Evolutionary conservation across 495 filamentous ascomycete species (phyloP), one percentile per base, ranked within the genome.

Genomic region (Arthonia radiata): DNA sequence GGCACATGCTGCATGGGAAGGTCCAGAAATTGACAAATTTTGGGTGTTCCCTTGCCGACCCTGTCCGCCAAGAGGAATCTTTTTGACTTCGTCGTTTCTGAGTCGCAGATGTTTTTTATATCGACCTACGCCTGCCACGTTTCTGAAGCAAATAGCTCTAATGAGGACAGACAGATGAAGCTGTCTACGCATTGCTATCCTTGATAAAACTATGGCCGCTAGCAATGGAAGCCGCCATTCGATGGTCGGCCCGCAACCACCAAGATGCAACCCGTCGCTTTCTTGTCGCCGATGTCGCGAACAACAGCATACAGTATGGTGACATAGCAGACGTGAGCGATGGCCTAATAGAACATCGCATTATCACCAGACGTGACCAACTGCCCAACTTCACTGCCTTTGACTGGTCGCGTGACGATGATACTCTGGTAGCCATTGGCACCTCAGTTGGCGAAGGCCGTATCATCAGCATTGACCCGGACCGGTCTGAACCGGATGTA

Each of bases 351-450:
- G 4, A 53, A 38, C 33, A 13, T 24, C 89, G 19, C 56, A 68
- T 18, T 78, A 71, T 52, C 54, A 70, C 31, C 63, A 66, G 25
- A 19, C 67, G 79, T 35, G 63, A 66, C 34, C 77, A 81, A 38
- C 62, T 93, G 11, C 81, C 81, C n/a, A 56, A 64, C 5, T 71
- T 90, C 40, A 79, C 71, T 27, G 79, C 82, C 15, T 93, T 90
- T 49, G 86, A 94, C 52, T 94, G 89, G 86, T 91, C 89, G 0
- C 71, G 77, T 6, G 55, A 59, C 11, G 57, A 77, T 34, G 64
- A 66, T 11, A 69, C 69, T 26, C 54, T 94, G 23, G 64, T 93
- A 23, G 80, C 74, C 15, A 66, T 94, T 10, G 86, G 86, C 15
- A 74, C 78, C 36, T 61, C 67, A 7, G 77, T 72, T 26, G 89